A percentile compares a stretch with the other conserved stretches of the same genome.
Evolutionary conservation across 2,329 filamentous ascomycete genomes (phyloP).

Genomic region (Penicillium brasilianum): DNA sequence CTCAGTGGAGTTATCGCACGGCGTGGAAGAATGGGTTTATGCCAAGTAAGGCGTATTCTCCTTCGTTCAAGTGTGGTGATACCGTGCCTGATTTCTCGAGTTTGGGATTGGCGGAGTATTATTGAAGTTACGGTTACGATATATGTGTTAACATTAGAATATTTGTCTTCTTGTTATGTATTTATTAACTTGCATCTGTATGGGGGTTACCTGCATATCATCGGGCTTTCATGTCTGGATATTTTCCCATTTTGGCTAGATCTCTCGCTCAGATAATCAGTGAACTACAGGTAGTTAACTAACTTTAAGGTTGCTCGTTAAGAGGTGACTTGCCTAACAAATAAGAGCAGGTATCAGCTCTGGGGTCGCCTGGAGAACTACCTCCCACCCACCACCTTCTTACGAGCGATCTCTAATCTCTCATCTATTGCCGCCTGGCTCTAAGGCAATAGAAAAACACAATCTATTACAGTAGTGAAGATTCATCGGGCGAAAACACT

Average conservation of each 20-base stretch:
- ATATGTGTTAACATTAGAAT: not conserved
- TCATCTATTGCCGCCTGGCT: not conserved
- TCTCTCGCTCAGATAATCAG: too few species aligned
- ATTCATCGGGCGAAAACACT: not conserved
- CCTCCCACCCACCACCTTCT: not conserved
- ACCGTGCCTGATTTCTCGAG: constrained; percentile 51
- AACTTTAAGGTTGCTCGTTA: too few species aligned
- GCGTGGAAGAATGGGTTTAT: constrained; percentile 77
- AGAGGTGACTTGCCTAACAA: too few species aligned
- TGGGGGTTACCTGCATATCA: constrained; percentile 5
- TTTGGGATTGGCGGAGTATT: constrained; percentile 51
- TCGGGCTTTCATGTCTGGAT: too few species aligned
- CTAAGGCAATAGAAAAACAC: not conserved
- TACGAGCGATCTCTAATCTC: not conserved
- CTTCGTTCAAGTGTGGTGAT: constrained; percentile 69
- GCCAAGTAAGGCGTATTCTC: constrained; percentile 73
- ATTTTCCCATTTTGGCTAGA: constrained; percentile 8
- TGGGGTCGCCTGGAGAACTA: too few species aligned
- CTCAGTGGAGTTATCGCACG: constrained; percentile 76
- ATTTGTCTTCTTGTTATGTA: constrained; percentile 1
- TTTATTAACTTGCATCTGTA: constrained; percentile 10
- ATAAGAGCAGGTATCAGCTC: too few species aligned
- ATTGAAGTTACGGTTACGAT: constrained; percentile 35
- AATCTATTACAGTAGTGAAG: not conserved
- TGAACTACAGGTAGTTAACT: too few species aligned